A percentile compares a stretch with the other conserved stretches of the same genome.
Evolutionary conservation across 2,329 filamentous ascomycete species (phyloP).

Genomic region (Clarireedia paspali): DNA sequence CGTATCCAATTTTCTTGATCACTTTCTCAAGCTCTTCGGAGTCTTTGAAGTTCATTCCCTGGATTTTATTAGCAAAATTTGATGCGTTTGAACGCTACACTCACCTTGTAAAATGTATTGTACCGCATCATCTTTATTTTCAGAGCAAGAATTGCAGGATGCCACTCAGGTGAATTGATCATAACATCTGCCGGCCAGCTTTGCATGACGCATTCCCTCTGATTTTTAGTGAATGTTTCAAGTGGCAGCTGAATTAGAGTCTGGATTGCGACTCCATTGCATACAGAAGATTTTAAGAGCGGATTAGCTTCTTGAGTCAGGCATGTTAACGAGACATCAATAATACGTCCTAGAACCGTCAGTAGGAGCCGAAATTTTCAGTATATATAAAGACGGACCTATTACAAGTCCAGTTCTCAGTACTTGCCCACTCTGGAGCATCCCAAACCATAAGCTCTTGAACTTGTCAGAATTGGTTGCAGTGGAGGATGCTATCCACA

Average conservation of each 20-base stretch:
- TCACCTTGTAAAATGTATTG: conserved; percentile 41
- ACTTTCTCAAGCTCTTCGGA: conserved; percentile 29
- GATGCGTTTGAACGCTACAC: background rate
- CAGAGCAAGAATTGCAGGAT: conserved; percentile 34
- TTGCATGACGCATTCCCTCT: conserved; percentile 39
- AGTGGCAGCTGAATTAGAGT: conserved; percentile 23
- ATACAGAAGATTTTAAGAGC: conserved; percentile 11
- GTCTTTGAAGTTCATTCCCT: conserved; percentile 31
- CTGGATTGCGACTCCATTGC: conserved; percentile 21
- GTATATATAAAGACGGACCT: conserved; percentile 13
- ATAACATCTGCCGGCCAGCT: conserved; percentile 15
- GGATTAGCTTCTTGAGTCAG: conserved; percentile 17
- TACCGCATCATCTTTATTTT: conserved; percentile 42
- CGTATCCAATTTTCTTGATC: conserved; percentile 5
- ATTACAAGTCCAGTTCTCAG: conserved; percentile 14
- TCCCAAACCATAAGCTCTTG: background rate
- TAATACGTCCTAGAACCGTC: conserved; percentile 20
- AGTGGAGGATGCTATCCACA: conserved; percentile 23
- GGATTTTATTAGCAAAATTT: conserved; percentile 2
- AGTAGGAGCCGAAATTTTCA: background rate
- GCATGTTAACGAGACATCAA: conserved; percentile 20
- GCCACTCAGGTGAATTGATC: conserved; percentile 10
- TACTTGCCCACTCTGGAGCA: background rate
- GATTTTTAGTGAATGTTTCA: conserved; percentile 35
- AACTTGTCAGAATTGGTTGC: background rate